Percentiles rank a stretch among this genome's conserved stretches.
phyloP scores from a whole-genome alignment of 305 asterid species.

The Stenogyne calaminthoides region DNA sequence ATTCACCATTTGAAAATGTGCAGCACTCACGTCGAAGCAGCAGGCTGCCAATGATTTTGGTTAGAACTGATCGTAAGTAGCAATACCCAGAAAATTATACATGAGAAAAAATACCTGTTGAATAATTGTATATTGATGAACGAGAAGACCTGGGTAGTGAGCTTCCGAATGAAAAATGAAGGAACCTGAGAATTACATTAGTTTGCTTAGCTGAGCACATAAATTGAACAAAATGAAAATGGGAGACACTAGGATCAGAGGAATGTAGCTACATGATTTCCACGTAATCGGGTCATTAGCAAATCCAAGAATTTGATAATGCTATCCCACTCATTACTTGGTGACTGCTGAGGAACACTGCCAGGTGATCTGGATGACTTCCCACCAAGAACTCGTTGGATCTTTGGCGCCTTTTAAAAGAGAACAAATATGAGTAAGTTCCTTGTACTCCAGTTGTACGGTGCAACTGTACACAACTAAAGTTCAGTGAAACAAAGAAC shows the following conservation, averaged over 20 bases:
- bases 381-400: conserved; percentile 92
- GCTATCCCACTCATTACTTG: conserved; percentile 92
- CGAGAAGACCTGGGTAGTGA: conserved; percentile 89
- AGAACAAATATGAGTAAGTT: not conserved
- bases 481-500: no score
- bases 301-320: conserved; percentile 90
- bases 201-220: conserved; percentile 26
- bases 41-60: conserved; percentile 52
- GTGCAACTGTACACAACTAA: no score
- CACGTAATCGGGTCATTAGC: conserved; percentile 72
- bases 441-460: no score
- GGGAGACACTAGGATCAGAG: not conserved
- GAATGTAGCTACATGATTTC: conserved; percentile 59
- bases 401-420: conserved; percentile 79
- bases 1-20: conserved; percentile 92
- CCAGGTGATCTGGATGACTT: conserved; percentile 84
- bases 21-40: conserved; percentile 98
- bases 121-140: conserved; percentile 88
- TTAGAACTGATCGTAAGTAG: not conserved
- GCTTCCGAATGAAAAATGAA: conserved; percentile 95
- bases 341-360: conserved; percentile 68
- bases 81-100: not conserved
- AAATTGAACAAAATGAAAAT: conserved; percentile 10
- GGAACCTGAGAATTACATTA: conserved; percentile 71
- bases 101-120: conserved; percentile 61